Percentiles rank a stretch among this genome's conserved stretches.
These are phyloP conservation scores for Carex parvula DNA, from an alignment of 176 grass and related monocot species.

Conservation along the genomic window DNA sequence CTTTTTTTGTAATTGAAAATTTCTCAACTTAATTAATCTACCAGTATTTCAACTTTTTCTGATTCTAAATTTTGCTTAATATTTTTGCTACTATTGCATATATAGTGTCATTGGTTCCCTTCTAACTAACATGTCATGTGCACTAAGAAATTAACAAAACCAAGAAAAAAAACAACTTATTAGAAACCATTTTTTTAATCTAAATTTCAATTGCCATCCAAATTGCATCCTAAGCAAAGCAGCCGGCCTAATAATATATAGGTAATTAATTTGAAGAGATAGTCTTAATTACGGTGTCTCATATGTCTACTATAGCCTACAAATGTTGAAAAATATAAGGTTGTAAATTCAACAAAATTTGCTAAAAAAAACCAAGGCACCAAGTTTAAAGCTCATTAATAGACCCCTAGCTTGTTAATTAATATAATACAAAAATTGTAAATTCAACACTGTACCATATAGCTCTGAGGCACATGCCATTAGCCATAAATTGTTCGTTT, in stretches of 20 bases:
- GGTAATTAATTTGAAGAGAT: background rate
- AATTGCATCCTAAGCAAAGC: constrained; percentile 8
- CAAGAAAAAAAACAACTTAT: background rate
- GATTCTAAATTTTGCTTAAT: background rate
- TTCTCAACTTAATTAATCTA: background rate
- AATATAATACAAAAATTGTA: too few relatives aligned
- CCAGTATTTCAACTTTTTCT: background rate
- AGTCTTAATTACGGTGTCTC: background rate
- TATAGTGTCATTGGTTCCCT: background rate
- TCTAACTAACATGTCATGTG: background rate
- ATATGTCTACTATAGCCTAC: background rate
- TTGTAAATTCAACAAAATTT: background rate
- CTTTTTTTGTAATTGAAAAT: constrained; percentile 2
- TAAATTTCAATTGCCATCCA: background rate
- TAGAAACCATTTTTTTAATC: background rate
- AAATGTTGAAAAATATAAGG: background rate
- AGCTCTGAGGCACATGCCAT: constrained; percentile 4
- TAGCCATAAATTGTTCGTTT: background rate
- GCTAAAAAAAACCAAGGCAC: background rate
- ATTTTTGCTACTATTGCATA: background rate
- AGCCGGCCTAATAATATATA: constrained; percentile 18
- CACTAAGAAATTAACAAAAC: background rate
- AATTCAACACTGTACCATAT: too few relatives aligned
- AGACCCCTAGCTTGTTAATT: background rate
- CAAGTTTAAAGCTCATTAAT: constrained; percentile 1